Conservation (phyloP, 176 grass and related monocot genomes). For the Musa schizocarpa region DNA sequence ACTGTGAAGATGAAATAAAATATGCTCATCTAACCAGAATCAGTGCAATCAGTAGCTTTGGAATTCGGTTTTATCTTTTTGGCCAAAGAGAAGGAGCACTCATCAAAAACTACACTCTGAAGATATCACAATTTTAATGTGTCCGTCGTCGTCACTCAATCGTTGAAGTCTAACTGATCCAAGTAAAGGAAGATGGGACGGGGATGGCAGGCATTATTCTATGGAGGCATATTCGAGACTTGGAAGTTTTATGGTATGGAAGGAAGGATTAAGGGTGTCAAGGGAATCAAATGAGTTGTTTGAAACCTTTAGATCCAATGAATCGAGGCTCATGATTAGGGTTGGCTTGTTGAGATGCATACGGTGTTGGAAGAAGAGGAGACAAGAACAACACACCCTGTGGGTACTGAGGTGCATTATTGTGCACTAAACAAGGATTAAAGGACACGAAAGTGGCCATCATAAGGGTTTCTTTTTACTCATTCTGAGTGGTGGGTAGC, state of each 20-base stretch:
- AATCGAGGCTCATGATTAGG: background rate
- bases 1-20: too few species aligned
- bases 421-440: background rate
- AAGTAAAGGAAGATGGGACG: too few species aligned
- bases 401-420: background rate
- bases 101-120: background rate
- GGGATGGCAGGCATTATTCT: too few species aligned
- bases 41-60: background rate
- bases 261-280: background rate
- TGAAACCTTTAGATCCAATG: background rate
- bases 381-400: background rate
- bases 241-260: too few species aligned
- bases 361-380: background rate
- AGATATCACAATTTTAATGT: background rate
- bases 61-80: background rate
- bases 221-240: too few species aligned
- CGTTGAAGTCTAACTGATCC: background rate
- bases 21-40: too few species aligned
- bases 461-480: background rate
- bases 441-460: background rate
- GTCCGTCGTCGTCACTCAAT: background rate
- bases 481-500: background rate
- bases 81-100: background rate
- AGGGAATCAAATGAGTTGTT: background rate
- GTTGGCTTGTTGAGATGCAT: background rate